A percentile compares a stretch with the other conserved stretches of the same genome.
Evolutionary conservation across 129 eudicot genomes (phyloP).

Genomic region (Smallanthus sonchifolius): DNA sequence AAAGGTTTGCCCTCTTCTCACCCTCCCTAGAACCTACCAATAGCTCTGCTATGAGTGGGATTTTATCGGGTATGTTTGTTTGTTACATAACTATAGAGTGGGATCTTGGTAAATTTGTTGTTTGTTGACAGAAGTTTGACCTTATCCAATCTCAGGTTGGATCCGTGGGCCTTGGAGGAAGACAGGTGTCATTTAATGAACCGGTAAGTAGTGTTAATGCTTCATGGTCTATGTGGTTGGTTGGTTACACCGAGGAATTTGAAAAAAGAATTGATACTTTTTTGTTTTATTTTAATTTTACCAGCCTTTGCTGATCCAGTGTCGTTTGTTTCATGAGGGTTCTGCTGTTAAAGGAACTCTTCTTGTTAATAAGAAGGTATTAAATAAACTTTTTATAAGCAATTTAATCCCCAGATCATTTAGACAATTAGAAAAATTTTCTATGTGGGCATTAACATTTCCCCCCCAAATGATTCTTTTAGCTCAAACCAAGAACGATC

Average conservation of each 20-base stretch:
- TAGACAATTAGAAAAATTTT: not conserved
- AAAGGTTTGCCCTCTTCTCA: too few relatives aligned
- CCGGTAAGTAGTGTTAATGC: constrained; percentile 39
- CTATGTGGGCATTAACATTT: not conserved
- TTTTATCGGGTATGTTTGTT: too few relatives aligned
- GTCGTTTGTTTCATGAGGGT: constrained; percentile 67
- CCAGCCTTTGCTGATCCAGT: constrained; percentile 79
- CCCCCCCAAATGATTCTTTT: not conserved
- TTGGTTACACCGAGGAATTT: not conserved
- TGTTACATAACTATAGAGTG: not conserved
- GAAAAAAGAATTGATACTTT: not conserved
- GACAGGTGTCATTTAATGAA: constrained; percentile 28
- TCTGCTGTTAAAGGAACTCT: constrained; percentile 80
- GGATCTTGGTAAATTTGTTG: not conserved
- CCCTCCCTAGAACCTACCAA: too few relatives aligned
- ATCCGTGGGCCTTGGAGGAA: constrained; percentile 16
- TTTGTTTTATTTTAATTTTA: constrained; percentile 5
- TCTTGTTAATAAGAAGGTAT: constrained; percentile 70
- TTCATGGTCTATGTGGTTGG: not conserved
- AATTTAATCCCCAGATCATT: not conserved
- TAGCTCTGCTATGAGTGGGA: too few relatives aligned
- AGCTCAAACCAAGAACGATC: constrained; percentile 53
- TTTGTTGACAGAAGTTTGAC: constrained; percentile 24
- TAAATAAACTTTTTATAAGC: not conserved
- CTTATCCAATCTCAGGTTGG: constrained; percentile 20